Conservation (phyloP, 495 filamentous ascomycete species). For the Annulohypoxylon maeteangense region DNA sequence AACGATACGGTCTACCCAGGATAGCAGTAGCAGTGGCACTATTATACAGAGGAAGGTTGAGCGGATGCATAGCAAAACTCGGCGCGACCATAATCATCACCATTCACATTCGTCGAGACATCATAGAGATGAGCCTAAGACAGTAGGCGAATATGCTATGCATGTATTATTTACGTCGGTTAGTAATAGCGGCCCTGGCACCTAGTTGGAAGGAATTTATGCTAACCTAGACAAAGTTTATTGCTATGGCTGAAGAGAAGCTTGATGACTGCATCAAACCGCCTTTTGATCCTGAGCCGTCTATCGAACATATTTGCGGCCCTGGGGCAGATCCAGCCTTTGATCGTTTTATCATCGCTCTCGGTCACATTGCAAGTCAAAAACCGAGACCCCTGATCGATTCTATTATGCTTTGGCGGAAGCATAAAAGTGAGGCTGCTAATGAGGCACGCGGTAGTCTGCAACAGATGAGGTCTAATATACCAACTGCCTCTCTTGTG, state of each 20-base stretch:
- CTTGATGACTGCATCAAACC: conserved; percentile 84
- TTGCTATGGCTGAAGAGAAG: conserved; percentile 91
- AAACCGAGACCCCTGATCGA: conserved; percentile 97
- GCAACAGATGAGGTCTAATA: conserved; percentile 64
- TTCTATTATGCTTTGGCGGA: conserved; percentile 96
- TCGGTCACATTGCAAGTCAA: conserved; percentile 91
- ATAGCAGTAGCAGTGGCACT: conserved; percentile 33
- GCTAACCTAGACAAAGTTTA: conserved; percentile 60
- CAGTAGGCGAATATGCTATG: conserved; percentile 94
- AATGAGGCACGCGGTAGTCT: conserved; percentile 67
- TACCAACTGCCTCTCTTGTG: conserved; percentile 48
- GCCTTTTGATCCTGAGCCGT: conserved; percentile 77
- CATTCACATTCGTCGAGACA: conserved; percentile 85
- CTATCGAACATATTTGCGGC: conserved; percentile 89
- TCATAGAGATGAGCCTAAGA: conserved; percentile 79
- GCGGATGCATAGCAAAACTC: conserved; percentile 71
- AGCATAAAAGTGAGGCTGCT: conserved; percentile 90
- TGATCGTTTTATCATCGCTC: conserved; percentile 91
- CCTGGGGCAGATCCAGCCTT: conserved; percentile 89
- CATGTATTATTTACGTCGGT: conserved; percentile 95
- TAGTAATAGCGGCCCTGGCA: conserved; percentile 46
- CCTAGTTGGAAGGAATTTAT: background rate
- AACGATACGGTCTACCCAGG: conserved; percentile 43
- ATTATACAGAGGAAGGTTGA: conserved; percentile 64
- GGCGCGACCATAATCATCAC: conserved; percentile 78